Evolutionary conservation across 192 early-diverging fungal species (phyloP).

Genomic region (Haplosporangium gracile): DNA sequence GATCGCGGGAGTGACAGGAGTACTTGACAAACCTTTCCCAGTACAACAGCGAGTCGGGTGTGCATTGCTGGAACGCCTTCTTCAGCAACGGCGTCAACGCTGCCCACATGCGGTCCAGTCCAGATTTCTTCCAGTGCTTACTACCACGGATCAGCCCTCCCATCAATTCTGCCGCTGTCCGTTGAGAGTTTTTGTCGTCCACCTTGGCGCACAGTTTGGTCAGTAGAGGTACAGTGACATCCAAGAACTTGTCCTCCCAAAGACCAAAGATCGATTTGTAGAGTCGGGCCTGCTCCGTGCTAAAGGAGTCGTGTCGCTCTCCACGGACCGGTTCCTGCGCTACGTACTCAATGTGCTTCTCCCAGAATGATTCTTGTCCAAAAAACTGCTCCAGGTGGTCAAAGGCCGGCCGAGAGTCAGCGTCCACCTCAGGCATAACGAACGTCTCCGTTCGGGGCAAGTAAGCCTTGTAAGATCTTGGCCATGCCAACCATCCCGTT

Average conservation of each 20-base stretch:
- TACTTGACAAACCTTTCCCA: slow-evolving; percentile 84
- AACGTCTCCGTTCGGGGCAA: slow-evolving; percentile 45
- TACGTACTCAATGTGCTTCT: slow-evolving; percentile 68
- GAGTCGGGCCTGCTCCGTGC: slow-evolving; percentile 67
- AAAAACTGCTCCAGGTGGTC: slow-evolving; percentile 68
- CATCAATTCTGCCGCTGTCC: slow-evolving; percentile 84
- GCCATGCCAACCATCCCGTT: slow-evolving; percentile 90
- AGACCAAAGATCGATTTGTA: slow-evolving; percentile 80
- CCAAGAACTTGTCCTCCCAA: slow-evolving; percentile 73
- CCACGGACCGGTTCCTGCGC: slow-evolving; percentile 75
- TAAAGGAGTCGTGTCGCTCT: slow-evolving; percentile 77
- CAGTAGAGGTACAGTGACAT: slow-evolving; percentile 68
- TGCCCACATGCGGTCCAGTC: slow-evolving; percentile 72
- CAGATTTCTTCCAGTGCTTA: slow-evolving; percentile 83
- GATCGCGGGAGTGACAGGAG: slow-evolving; percentile 76
- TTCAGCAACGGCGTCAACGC: slow-evolving; percentile 76
- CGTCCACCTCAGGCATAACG: slow-evolving; percentile 68
- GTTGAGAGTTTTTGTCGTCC: slow-evolving; percentile 83
- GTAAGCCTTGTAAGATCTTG: slow-evolving; percentile 70
- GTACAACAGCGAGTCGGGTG: slow-evolving; percentile 80
- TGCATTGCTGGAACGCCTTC: slow-evolving; percentile 71
- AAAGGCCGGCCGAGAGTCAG: slow-evolving; percentile 66
- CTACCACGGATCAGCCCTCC: slow-evolving; percentile 87
- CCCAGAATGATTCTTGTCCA: slow-evolving; percentile 76
- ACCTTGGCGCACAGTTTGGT: slow-evolving; percentile 60